These are phyloP conservation scores for Pseudopyrenochaeta lycopersici DNA, from an alignment of 2,329 filamentous ascomycete genomes.

Conservation along the genomic window DNA sequence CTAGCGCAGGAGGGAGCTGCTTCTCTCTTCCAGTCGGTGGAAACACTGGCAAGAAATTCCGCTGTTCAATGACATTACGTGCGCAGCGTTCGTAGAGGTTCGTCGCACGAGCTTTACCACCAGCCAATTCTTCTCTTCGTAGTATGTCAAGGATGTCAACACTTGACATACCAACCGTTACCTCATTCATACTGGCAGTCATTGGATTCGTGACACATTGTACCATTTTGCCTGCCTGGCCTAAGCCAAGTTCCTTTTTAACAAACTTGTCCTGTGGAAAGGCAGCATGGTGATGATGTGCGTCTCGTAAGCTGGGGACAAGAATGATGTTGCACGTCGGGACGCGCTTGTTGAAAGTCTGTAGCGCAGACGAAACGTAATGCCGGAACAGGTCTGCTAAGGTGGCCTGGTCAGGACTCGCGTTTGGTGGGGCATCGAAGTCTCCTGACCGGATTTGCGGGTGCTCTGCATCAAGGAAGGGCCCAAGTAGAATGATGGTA, in stretches of 20 bases:
- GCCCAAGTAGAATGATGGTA: conserved; percentile 80
- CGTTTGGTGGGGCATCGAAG: conserved; percentile 53
- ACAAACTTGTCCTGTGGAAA: conserved; percentile 82
- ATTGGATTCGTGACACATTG: conserved; percentile 90
- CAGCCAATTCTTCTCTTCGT: conserved; percentile 74
- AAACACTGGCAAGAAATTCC: conserved; percentile 90
- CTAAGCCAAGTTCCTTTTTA: conserved; percentile 76
- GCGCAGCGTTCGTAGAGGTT: conserved; percentile 76
- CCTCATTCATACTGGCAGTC: conserved; percentile 87
- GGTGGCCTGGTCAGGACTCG: conserved; percentile 75
- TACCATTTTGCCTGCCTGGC: conserved; percentile 67
- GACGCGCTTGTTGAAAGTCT: conserved; percentile 73
- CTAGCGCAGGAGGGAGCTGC: conserved; percentile 59
- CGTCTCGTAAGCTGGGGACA: conserved; percentile 83
- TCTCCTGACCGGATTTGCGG: conserved; percentile 75
- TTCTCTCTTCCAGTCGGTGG: conserved; percentile 77
- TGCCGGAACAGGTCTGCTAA: conserved; percentile 84
- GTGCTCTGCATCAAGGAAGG: conserved; percentile 92
- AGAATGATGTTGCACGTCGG: conserved; percentile 85
- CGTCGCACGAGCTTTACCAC: conserved; percentile 63
- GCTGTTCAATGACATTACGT: conserved; percentile 83
- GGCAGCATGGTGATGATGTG: conserved; percentile 81
- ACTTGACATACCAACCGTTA: conserved; percentile 79
- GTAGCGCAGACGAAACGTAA: conserved; percentile 77
- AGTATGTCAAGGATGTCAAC: conserved; percentile 88